Percentiles rank a stretch among this genome's conserved stretches.
Conservation (phyloP, 2,329 filamentous ascomycete species). For the Fusarium fracticaudum region DNA sequence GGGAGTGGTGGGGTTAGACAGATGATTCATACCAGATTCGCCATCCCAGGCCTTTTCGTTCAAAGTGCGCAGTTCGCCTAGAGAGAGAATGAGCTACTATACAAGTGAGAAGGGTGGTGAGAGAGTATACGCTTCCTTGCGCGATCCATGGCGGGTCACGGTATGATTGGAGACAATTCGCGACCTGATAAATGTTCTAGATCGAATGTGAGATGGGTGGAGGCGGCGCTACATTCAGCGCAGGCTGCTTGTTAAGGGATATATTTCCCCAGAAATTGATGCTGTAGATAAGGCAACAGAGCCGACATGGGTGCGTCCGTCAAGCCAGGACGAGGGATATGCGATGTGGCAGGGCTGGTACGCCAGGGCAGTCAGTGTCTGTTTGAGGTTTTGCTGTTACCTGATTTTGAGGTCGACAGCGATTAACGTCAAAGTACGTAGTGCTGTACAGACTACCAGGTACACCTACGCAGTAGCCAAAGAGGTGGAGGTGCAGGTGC, state of each 20-base stretch:
- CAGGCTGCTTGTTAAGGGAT: conserved; percentile 55
- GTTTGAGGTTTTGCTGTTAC: conserved; percentile 30
- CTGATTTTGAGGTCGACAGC: conserved; percentile 35
- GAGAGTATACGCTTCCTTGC: conserved; percentile 66
- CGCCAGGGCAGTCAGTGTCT: conserved; percentile 10
- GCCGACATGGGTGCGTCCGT: conserved; percentile 53
- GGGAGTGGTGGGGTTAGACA: conserved; percentile 28
- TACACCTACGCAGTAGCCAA: not conserved
- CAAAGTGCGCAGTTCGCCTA: conserved; percentile 89
- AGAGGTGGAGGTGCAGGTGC: conserved; percentile 20
- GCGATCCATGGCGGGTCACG: conserved; percentile 68
- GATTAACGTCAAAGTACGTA: conserved; percentile 3
- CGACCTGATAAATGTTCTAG: conserved; percentile 34
- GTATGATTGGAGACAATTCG: conserved; percentile 38
- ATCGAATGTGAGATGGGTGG: conserved; percentile 28
- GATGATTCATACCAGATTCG: conserved; percentile 73
- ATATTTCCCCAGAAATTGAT: conserved; percentile 49
- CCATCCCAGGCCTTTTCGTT: conserved; percentile 91
- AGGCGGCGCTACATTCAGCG: conserved; percentile 59
- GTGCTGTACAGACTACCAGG: not conserved
- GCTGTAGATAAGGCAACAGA: conserved; percentile 48
- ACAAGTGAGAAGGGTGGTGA: not conserved
- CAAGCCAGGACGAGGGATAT: conserved; percentile 39
- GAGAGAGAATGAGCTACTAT: conserved; percentile 23
- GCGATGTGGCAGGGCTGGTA: conserved; percentile 32